These are phyloP conservation scores for Carex kokanica DNA, from an alignment of 176 grass and related monocot genomes.

Conservation along the genomic window DNA sequence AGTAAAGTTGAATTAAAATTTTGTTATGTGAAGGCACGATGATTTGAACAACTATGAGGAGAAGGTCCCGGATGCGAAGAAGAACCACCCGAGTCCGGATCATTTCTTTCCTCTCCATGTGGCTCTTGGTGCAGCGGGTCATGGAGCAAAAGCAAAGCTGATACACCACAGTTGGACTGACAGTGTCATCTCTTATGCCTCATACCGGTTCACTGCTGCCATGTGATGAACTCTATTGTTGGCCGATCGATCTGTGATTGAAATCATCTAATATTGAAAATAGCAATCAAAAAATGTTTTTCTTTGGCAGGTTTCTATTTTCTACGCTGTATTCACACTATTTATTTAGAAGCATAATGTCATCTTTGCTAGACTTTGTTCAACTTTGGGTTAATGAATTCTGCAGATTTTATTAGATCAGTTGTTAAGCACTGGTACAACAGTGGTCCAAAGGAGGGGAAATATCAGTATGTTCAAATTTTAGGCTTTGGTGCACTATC, in stretches of 20 bases:
- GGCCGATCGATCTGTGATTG: not conserved
- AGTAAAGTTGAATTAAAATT: not conserved
- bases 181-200: constrained; percentile 45
- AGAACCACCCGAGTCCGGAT: constrained; percentile 57
- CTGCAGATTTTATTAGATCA: no score
- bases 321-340: no score
- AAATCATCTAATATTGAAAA: not conserved
- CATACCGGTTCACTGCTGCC: constrained; percentile 49
- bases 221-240: not conserved
- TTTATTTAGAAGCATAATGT: no score
- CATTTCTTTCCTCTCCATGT: constrained; percentile 82
- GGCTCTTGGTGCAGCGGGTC: constrained; percentile 71
- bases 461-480: no score
- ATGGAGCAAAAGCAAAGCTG: constrained; percentile 41
- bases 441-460: no score
- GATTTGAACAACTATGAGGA: constrained; percentile 62
- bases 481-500: no score
- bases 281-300: no score
- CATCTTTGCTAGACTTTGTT: no score
- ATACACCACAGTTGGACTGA: constrained; percentile 73
- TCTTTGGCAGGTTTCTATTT: no score
- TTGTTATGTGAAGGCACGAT: constrained; percentile 39
- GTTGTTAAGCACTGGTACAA: no score
- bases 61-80: constrained; percentile 50
- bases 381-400: no score